Evolutionary conservation across 306 rosid genomes (phyloP).

Genomic region (Trifolium fragiferum): DNA sequence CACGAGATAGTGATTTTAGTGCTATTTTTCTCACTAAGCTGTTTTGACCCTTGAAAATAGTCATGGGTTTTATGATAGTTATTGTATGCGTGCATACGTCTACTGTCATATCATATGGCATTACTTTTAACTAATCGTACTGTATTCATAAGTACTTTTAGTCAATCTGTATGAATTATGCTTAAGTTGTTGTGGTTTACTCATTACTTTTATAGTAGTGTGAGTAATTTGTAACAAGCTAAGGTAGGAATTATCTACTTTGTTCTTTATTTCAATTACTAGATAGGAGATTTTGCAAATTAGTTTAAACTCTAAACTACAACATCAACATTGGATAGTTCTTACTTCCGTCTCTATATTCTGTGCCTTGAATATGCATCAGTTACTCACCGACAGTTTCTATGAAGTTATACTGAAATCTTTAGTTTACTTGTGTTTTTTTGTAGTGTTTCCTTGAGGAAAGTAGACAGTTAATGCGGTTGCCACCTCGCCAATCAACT

Average conservation of each 20-base stretch:
- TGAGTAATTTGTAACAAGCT: slow-evolving; percentile 20
- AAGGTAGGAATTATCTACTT: neutral
- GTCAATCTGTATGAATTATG: neutral
- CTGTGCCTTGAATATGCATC: slow-evolving; percentile 24
- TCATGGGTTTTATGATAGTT: slow-evolving; percentile 8
- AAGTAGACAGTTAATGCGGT: slow-evolving; percentile 87
- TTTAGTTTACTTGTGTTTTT: slow-evolving; percentile 30
- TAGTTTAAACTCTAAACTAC: slow-evolving; percentile 17
- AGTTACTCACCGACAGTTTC: slow-evolving; percentile 1
- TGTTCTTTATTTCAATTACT: slow-evolving; percentile 22
- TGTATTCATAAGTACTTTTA: slow-evolving; percentile 1
- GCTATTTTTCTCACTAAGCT: slow-evolving; percentile 12
- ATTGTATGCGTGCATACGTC: slow-evolving; percentile 1
- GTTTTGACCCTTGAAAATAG: slow-evolving; percentile 24
- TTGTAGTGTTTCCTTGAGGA: slow-evolving; percentile 92
- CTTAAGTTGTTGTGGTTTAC: slow-evolving; percentile 1
- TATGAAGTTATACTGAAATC: slow-evolving; percentile 30
- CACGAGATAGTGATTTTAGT: slow-evolving; percentile 24
- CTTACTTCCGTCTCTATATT: slow-evolving; percentile 23
- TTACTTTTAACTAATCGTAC: neutral
- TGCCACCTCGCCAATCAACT: slow-evolving; percentile 97
- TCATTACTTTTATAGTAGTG: slow-evolving; percentile 18
- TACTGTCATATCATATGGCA: neutral
- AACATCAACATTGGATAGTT: slow-evolving; percentile 17
- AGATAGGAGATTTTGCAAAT: slow-evolving; percentile 23